Percentiles rank a stretch among this genome's conserved stretches.
phyloP scores from a whole-genome alignment of 2,329 filamentous ascomycete species.

The Bipolaris oryzae region DNA sequence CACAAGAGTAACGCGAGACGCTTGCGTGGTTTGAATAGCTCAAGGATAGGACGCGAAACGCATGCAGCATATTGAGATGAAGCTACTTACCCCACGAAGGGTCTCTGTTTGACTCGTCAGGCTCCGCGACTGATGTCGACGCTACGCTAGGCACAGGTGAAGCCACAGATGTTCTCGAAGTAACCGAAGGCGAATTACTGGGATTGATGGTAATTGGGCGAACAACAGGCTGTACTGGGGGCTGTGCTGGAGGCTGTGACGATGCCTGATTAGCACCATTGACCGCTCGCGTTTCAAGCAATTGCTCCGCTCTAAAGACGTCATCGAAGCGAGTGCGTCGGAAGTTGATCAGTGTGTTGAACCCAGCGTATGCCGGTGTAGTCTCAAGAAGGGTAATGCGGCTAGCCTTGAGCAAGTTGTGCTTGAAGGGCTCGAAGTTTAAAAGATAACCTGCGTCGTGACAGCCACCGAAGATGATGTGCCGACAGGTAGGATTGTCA shows the following conservation, averaged over 20 bases:
- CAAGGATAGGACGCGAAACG: background rate
- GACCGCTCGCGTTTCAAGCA: conserved; percentile 41
- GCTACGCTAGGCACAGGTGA: conserved; percentile 31
- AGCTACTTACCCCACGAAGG: conserved; percentile 26
- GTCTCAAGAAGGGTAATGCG: conserved; percentile 56
- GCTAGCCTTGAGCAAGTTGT: conserved; percentile 45
- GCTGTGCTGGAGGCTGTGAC: conserved; percentile 17
- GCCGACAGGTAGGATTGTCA: conserved; percentile 54
- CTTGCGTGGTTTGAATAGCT: background rate
- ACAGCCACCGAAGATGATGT: conserved; percentile 56
- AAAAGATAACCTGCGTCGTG: conserved; percentile 56
- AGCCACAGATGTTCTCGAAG: conserved; percentile 18
- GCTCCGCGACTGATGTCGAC: conserved; percentile 20
- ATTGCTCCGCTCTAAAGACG: conserved; percentile 51
- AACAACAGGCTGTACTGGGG: background rate
- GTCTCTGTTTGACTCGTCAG: conserved; percentile 22
- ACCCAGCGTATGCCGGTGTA: conserved; percentile 50
- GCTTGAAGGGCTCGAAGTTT: conserved; percentile 54
- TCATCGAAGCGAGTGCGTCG: conserved; percentile 47
- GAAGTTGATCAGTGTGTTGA: conserved; percentile 49
- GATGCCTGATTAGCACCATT: conserved; percentile 7
- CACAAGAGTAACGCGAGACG: background rate
- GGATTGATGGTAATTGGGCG: conserved; percentile 24
- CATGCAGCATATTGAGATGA: background rate
- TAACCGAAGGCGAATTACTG: conserved; percentile 17